Percentiles rank a stretch among this genome's conserved stretches.
These are phyloP conservation scores for Agrocybe praecox DNA, from an alignment of 768 basidiomycete genomes.

Conservation along the genomic window DNA sequence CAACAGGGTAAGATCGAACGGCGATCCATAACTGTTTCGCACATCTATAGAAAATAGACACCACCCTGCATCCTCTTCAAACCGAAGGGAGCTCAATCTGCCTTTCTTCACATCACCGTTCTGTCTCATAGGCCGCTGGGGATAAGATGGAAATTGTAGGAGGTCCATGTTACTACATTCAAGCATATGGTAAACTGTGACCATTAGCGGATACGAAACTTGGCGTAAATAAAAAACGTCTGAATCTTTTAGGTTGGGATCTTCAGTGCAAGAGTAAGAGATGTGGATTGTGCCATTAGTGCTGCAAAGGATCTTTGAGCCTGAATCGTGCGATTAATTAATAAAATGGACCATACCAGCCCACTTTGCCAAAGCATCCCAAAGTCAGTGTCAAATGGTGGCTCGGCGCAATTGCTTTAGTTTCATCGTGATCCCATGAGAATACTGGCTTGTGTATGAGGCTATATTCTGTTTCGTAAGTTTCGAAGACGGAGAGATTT, in stretches of 20 bases:
- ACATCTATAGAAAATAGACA: constrained; percentile 91
- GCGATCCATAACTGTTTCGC: constrained; percentile 88
- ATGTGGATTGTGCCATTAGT: constrained; percentile 79
- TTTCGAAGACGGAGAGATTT: constrained; percentile 78
- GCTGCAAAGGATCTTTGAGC: constrained; percentile 38
- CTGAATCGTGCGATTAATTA: background rate
- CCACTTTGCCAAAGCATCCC: constrained; percentile 85
- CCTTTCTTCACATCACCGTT: constrained; percentile 21
- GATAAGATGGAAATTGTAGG: constrained; percentile 58
- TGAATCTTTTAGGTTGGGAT: constrained; percentile 35
- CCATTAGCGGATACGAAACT: constrained; percentile 83
- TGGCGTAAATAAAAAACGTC: constrained; percentile 85
- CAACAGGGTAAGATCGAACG: constrained; percentile 86
- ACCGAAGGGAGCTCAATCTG: constrained; percentile 32
- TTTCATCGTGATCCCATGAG: constrained; percentile 63
- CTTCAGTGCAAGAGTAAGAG: constrained; percentile 76
- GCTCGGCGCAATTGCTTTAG: constrained; percentile 62
- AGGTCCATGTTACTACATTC: constrained; percentile 86
- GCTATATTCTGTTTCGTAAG: constrained; percentile 89
- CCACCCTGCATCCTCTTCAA: constrained; percentile 63
- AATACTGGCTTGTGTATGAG: constrained; percentile 80
- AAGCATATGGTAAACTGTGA: constrained; percentile 95
- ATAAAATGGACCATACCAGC: constrained; percentile 88
- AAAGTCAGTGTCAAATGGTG: constrained; percentile 70
- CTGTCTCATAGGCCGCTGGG: constrained; percentile 22